Evolutionary conservation across 192 early-diverging fungal species (phyloP), one percentile per base, ranked within the genome.

Genomic region (Backusella mclennaniae): DNA sequence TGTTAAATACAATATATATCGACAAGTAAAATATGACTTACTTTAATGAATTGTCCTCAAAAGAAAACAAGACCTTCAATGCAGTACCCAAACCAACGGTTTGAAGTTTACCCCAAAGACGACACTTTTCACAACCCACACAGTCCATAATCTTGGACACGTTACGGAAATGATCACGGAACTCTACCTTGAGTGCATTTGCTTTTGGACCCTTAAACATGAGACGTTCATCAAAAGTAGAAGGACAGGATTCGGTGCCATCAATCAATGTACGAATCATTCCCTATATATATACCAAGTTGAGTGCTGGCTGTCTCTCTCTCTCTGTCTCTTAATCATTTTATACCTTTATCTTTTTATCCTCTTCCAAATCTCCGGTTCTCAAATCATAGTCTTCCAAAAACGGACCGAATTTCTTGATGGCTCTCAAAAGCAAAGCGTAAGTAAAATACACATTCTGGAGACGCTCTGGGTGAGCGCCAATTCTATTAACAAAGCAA

Each of bases 111-210:
- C 98, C 98, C 98, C 98, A 99, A 38, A 99, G 84, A 44, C 95
- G 83, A 79, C 98, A 99, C 84, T 99, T 99, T 84, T 99, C 96
- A 80, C 98, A 99, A 0, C 93, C 95, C n/a, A 98, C 96, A 82
- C 98, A 99, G 85, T 99, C 98, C 97, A 99, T 99, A 83, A 99
- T 98, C 21, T 90, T 83, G 7, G 97, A 95, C 14, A 99, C 93
- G 77, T 99, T 99, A 72, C 98, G 90, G 87, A 99, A 99, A 76
- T 92, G 90, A 33, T 91, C 87, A 80, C 95, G 91, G 82, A 98
- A 95, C 84, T 99, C 95, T 29, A 89, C 76, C 81, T 95, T 95
- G 23, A 98, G 88, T 38, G 76, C 82, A 31, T 68, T 69, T 0
- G 90, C 86, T 14, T 84, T 82, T 26, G 86, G 82, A 29, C 92